These are phyloP conservation scores for Epichloe elymi DNA, from an alignment of 2,329 filamentous ascomycete species.

Conservation along the genomic window DNA sequence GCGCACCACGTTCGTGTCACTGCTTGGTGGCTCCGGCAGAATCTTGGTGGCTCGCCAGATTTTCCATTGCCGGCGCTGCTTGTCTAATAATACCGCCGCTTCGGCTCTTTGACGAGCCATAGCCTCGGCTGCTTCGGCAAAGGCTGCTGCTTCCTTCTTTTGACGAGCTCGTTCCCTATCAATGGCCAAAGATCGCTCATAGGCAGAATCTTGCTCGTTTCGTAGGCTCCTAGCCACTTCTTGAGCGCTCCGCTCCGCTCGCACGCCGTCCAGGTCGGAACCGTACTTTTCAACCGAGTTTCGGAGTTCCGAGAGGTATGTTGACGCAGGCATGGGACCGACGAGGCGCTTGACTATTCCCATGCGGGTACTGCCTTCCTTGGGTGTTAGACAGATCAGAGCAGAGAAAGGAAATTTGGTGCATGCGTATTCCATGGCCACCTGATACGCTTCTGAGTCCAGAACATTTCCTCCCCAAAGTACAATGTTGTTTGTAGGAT, in stretches of 20 bases:
- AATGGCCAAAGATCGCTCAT: slow-evolving; percentile 78
- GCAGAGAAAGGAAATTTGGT: slow-evolving; percentile 89
- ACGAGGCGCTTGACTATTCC: slow-evolving; percentile 69
- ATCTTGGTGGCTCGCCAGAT: slow-evolving; percentile 63
- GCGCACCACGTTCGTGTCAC: slow-evolving; percentile 57
- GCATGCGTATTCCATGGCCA: slow-evolving; percentile 72
- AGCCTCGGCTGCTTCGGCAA: slow-evolving; percentile 54
- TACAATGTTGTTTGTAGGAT: slow-evolving; percentile 65
- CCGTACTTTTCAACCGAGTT: slow-evolving; percentile 61
- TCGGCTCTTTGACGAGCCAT: slow-evolving; percentile 46
- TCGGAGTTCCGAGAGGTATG: slow-evolving; percentile 66
- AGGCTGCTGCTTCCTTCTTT: slow-evolving; percentile 61
- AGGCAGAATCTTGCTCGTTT: slow-evolving; percentile 84
- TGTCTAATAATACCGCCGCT: slow-evolving; percentile 38
- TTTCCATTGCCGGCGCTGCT: slow-evolving; percentile 54
- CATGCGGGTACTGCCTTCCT: slow-evolving; percentile 76
- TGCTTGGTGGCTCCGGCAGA: slow-evolving; percentile 50
- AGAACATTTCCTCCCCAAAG: slow-evolving; percentile 88
- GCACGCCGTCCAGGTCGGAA: slow-evolving; percentile 59
- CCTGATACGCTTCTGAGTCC: slow-evolving; percentile 89
- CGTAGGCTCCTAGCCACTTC: slow-evolving; percentile 68
- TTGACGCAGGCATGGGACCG: slow-evolving; percentile 54
- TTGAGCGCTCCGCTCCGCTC: slow-evolving; percentile 67
- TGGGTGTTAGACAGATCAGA: slow-evolving; percentile 75
- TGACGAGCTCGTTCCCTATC: slow-evolving; percentile 75